Conservation (phyloP, 352 stramenopile species). For the Blastocystis sp. region DNA sequence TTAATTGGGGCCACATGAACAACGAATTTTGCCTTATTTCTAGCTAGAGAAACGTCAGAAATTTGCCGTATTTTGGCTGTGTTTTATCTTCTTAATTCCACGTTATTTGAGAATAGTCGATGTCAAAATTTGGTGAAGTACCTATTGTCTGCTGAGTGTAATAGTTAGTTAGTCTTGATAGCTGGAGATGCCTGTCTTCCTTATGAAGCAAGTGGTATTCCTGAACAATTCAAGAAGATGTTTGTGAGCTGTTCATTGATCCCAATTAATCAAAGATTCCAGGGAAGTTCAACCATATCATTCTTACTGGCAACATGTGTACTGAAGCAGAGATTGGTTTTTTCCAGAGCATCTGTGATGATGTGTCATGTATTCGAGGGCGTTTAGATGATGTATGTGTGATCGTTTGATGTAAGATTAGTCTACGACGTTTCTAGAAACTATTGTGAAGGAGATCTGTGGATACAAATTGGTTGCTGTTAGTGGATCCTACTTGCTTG, state of each 20-base stretch:
- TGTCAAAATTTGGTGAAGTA: constrained; percentile 68
- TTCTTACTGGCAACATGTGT: constrained; percentile 41
- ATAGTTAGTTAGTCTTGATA: constrained; percentile 52
- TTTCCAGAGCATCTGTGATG: constrained; percentile 25
- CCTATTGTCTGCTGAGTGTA: not conserved
- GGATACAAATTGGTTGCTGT: constrained; percentile 37
- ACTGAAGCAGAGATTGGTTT: not conserved
- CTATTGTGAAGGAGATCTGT: not conserved
- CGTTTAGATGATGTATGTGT: constrained; percentile 16
- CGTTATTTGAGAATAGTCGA: not conserved
- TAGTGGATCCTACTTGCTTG: not conserved
- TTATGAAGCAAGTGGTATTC: constrained; percentile 3
- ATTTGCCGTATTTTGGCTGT: not conserved
- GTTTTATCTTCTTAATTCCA: not conserved
- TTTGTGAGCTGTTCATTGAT: not conserved
- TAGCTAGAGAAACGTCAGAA: not conserved
- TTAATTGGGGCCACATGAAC: constrained; percentile 30
- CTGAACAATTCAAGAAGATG: constrained; percentile 62
- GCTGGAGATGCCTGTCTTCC: constrained; percentile 45
- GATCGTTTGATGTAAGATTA: not conserved
- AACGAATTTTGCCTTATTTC: not conserved
- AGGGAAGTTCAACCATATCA: constrained; percentile 52
- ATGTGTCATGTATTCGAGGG: not conserved
- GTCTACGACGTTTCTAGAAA: not conserved
- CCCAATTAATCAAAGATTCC: constrained; percentile 11